phyloP scores from a whole-genome alignment of 2,329 filamentous ascomycete genomes.

The Pseudocercospora fuligena region DNA sequence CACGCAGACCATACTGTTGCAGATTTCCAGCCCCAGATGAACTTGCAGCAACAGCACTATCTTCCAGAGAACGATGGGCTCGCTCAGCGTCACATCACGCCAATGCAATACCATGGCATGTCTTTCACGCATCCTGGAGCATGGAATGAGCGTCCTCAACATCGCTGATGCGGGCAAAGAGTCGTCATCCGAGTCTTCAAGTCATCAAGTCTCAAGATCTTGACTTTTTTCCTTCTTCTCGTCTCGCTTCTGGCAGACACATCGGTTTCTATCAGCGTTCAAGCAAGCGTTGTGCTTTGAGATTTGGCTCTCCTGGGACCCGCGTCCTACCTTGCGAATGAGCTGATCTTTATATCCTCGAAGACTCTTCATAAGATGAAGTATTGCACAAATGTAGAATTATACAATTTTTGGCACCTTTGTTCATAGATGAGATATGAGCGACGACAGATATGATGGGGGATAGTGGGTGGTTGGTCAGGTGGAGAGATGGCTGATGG shows the following conservation, averaged over 20 bases:
- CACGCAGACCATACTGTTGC: slow-evolving; percentile 14
- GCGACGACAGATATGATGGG: slow-evolving; percentile 26
- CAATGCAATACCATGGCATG: slow-evolving; percentile 18
- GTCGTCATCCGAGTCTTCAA: not conserved
- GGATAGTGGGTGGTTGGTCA: slow-evolving; percentile 9
- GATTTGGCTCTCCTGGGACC: not conserved
- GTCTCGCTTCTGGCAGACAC: not conserved
- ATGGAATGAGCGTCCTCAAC: slow-evolving; percentile 9
- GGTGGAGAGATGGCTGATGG: not conserved
- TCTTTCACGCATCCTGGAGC: slow-evolving; percentile 16
- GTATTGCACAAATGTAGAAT: slow-evolving; percentile 3
- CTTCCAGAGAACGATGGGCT: slow-evolving; percentile 13
- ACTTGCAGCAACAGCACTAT: slow-evolving; percentile 12
- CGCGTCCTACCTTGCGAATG: not conserved
- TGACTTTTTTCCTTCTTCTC: not conserved
- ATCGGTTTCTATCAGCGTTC: slow-evolving; percentile 20
- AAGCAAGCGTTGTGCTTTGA: slow-evolving; percentile 17
- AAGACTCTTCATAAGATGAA: not conserved
- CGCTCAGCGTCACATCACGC: slow-evolving; percentile 21
- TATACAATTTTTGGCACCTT: slow-evolving; percentile 18
- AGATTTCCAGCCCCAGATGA: slow-evolving; percentile 22
- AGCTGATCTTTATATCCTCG: not conserved
- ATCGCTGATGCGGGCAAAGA: not conserved
- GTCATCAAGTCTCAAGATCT: not conserved
- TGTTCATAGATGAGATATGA: slow-evolving; percentile 25